Evolutionary conservation across 768 basidiomycete species (phyloP), one percentile per base, ranked within the genome.

Genomic region (Russula earlei): DNA sequence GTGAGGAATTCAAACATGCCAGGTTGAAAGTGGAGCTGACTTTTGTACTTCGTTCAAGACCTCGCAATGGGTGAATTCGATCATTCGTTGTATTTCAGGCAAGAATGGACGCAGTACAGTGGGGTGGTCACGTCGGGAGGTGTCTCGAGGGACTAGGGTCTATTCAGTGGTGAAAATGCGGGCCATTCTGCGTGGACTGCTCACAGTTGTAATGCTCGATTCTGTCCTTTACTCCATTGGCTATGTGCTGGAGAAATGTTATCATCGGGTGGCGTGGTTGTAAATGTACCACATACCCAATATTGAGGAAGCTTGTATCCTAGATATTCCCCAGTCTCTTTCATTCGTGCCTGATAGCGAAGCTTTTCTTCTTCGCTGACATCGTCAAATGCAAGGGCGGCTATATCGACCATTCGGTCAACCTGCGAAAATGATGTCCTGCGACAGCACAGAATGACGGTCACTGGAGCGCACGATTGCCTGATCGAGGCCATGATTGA

Each of bases 191-290:
- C 11, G 37, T 49, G 19, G 25, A n/a, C 3, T 3, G 5, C 76
- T 54, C 55, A 85, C 84, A 72, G 59, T 79, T 82, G 62, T 85
- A 85, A 49, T 77, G 71, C 62, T 85, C 83, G 17, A 84, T 61
- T 60, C 84, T 81, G 63, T 86, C 84, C 17, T 67, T 74, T 24
- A 85, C 77, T 6, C 83, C 84, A 11, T 74, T 75, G 38, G 79
- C 80, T 43, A 85, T 77, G 47, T 80, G 78, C 83, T 85, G 9
- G 20, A 15, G 14, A n/a, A 43, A 15, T 10, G 34, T 52, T 49
- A 45, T 34, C 11, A 10, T 20, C 8, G 25, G 11, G 14, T 5
- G 17, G 9, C 12, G 5, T 48, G 33, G 22, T 44, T 36, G n/a
- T n/a, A n/a, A 38, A 20, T 10, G 34, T 19, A 9, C 20, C 1